phyloP scores from a whole-genome alignment of 177 flowering plant genomes.

The Tripterygium wilfordii region DNA sequence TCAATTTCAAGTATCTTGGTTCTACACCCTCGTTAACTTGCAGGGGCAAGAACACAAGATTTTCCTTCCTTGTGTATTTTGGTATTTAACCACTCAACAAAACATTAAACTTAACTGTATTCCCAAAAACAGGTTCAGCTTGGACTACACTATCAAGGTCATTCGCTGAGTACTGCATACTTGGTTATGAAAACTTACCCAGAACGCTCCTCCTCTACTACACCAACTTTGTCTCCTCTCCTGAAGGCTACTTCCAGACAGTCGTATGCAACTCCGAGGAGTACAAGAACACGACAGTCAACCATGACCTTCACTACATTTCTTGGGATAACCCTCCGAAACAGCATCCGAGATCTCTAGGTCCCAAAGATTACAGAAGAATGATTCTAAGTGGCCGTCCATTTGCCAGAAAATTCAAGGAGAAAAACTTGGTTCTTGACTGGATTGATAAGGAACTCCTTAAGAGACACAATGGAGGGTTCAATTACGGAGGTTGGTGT shows the following conservation, averaged over 20 bases:
- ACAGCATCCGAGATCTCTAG: slow-evolving; percentile 80
- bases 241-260: slow-evolving; percentile 97
- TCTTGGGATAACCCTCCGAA: slow-evolving; percentile 93
- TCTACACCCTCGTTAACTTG: too few relatives aligned
- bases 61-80: too few relatives aligned
- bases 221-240: slow-evolving; percentile 93
- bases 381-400: slow-evolving; percentile 63
- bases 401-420: slow-evolving; percentile 84
- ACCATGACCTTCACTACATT: slow-evolving; percentile 90
- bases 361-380: slow-evolving; percentile 51
- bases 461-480: slow-evolving; percentile 28
- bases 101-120: too few relatives aligned
- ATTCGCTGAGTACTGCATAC: slow-evolving; percentile 70
- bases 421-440: slow-evolving; percentile 52
- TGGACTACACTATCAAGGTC: slow-evolving; percentile 88
- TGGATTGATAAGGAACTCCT: slow-evolving; percentile 74
- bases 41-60: too few relatives aligned
- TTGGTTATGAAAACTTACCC: slow-evolving; percentile 93
- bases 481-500: slow-evolving; percentile 82
- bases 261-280: slow-evolving; percentile 75
- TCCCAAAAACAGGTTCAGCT: slow-evolving; percentile 71
- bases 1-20: too few relatives aligned
- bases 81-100: too few relatives aligned
- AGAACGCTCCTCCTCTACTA: slow-evolving; percentile 91
- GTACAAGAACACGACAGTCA: slow-evolving; percentile 68